phyloP scores from a whole-genome alignment of 140 eudicot species.

The Bidens hawaiensis region DNA sequence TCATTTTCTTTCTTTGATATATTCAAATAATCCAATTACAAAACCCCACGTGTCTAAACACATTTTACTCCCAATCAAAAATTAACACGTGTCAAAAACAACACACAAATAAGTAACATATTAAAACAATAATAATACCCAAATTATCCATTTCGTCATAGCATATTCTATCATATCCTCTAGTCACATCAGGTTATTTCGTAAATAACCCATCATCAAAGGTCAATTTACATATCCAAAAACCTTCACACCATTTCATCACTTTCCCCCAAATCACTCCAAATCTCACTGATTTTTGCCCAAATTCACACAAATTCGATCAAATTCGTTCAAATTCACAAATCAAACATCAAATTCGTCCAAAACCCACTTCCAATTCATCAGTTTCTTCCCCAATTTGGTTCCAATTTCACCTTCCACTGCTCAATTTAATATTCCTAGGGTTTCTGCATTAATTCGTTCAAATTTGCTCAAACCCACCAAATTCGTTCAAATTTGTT shows the following conservation, averaged over 20 bases:
- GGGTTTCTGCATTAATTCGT: constrained; percentile 12
- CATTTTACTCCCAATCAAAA: too few relatives aligned
- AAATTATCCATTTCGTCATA: too few relatives aligned
- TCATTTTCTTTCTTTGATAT: too few relatives aligned
- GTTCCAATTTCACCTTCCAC: background rate
- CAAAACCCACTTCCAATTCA: constrained; percentile 5
- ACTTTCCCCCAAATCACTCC: background rate
- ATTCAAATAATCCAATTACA: too few relatives aligned
- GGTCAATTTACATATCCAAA: background rate
- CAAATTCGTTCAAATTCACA: constrained; percentile 1
- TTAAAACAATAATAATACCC: too few relatives aligned
- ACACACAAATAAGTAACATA: too few relatives aligned
- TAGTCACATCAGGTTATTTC: constrained; percentile 12
- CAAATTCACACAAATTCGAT: constrained; percentile 1
- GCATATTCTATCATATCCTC: background rate
- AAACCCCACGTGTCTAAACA: too few relatives aligned
- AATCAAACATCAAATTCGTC: background rate
- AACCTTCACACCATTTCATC: background rate
- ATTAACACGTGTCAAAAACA: too few relatives aligned
- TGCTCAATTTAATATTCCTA: background rate
- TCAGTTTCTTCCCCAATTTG: constrained; percentile 11
- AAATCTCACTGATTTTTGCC: background rate
- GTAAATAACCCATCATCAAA: constrained; percentile 15
- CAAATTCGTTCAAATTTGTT: background rate
- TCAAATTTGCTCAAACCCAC: background rate